A percentile compares a stretch with the other conserved stretches of the same genome.
phyloP scores from a whole-genome alignment of 306 rosid genomes.

The Ormosia emarginata region DNA sequence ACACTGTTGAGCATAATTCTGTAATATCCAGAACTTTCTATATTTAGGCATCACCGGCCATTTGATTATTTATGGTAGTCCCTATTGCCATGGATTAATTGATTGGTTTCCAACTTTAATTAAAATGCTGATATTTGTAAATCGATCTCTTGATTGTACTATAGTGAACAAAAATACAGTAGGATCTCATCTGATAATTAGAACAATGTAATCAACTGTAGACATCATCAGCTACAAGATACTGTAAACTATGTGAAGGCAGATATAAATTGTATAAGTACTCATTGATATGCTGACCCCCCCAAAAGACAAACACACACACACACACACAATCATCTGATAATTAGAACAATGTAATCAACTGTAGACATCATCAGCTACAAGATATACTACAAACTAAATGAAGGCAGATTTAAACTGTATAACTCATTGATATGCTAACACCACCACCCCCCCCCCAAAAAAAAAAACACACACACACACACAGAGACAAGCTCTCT shows the following conservation, averaged over 20 bases:
- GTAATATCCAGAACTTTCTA: background rate
- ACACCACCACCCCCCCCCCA: background rate
- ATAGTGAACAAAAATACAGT: slow-evolving; percentile 13
- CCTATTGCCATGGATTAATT: background rate
- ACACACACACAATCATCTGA: background rate
- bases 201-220: slow-evolving; percentile 1
- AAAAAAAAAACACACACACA: no score
- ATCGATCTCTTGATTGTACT: background rate
- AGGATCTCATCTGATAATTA: background rate
- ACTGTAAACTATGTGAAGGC: slow-evolving; percentile 4
- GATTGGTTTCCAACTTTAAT: background rate
- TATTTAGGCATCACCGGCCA: slow-evolving; percentile 6
- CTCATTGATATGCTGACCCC: background rate
- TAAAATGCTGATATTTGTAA: background rate
- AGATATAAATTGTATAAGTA: background rate
- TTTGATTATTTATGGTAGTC: slow-evolving; percentile 13
- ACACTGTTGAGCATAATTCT: background rate
- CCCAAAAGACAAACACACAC: background rate
- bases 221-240: background rate
- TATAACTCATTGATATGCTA: background rate
- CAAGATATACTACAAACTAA: background rate
- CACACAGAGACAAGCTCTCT: no score
- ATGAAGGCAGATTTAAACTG: background rate
- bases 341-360: background rate
- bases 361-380: background rate